phyloP scores from a whole-genome alignment of 768 basidiomycete species.

The Hortiboletus flavorubellus region DNA sequence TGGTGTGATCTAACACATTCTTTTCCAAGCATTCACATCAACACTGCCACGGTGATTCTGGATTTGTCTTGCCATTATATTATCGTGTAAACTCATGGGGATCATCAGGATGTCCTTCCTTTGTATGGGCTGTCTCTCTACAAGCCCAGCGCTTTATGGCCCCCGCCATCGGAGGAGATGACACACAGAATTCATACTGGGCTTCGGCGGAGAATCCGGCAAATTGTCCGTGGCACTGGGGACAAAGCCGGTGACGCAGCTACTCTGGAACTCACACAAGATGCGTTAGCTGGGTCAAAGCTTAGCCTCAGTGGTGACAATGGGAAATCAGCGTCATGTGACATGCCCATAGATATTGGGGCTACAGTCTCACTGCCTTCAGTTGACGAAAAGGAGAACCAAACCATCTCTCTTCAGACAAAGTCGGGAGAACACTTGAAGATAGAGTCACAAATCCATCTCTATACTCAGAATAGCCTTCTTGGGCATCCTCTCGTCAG shows the following conservation, averaged over 20 bases:
- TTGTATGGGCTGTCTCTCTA: conserved; percentile 72
- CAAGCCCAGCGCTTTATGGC: conserved; percentile 79
- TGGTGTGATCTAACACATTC: conserved; percentile 96
- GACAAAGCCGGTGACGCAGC: conserved; percentile 1
- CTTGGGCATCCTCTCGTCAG: conserved; percentile 81
- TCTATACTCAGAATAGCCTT: conserved; percentile 80
- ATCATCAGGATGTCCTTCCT: conserved; percentile 71
- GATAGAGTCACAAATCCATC: conserved; percentile 72
- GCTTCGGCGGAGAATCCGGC: conserved; percentile 58
- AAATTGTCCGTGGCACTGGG: conserved; percentile 41
- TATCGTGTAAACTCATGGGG: background rate
- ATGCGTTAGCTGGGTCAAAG: conserved; percentile 9
- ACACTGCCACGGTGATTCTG: conserved; percentile 71
- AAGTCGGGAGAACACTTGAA: conserved; percentile 50
- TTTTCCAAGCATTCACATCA: conserved; percentile 82
- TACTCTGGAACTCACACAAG: background rate
- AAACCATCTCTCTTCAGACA: conserved; percentile 45
- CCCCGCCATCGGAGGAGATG: conserved; percentile 64
- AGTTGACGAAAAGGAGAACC: conserved; percentile 34
- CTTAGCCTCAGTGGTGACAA: conserved; percentile 4
- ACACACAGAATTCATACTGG: conserved; percentile 54
- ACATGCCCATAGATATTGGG: conserved; percentile 46
- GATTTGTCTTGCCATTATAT: background rate
- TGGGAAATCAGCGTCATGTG: conserved; percentile 18
- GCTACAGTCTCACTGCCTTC: conserved; percentile 44